A percentile compares a stretch with the other conserved stretches of the same genome.
phyloP scores from a whole-genome alignment of 2,329 filamentous ascomycete genomes.

The Aspergillus fumigatiaffinis region DNA sequence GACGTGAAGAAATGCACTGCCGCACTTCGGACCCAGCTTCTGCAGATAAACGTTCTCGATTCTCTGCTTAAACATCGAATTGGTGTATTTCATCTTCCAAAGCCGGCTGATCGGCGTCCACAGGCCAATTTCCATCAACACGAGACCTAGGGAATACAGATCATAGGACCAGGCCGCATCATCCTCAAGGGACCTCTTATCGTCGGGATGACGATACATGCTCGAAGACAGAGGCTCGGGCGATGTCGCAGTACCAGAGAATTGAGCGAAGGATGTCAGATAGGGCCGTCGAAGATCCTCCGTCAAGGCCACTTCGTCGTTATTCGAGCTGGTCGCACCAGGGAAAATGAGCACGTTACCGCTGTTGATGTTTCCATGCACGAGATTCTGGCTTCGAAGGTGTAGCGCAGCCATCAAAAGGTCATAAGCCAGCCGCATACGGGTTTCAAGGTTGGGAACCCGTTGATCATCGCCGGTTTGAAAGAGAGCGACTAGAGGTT shows the following conservation, averaged over 20 bases:
- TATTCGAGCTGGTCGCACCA: slow-evolving; percentile 28
- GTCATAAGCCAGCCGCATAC: slow-evolving; percentile 59
- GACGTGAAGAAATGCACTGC: slow-evolving; percentile 59
- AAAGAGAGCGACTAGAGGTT: slow-evolving; percentile 41
- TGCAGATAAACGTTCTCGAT: slow-evolving; percentile 62
- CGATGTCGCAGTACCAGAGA: slow-evolving; percentile 49
- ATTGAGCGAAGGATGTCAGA: slow-evolving; percentile 57
- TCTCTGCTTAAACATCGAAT: slow-evolving; percentile 59
- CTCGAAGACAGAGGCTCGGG: slow-evolving; percentile 47
- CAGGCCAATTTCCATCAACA: slow-evolving; percentile 60
- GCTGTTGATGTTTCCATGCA: slow-evolving; percentile 63
- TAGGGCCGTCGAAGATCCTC: slow-evolving; percentile 53
- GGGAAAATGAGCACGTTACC: slow-evolving; percentile 59
- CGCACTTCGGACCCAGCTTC: slow-evolving; percentile 59
- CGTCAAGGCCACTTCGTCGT: slow-evolving; percentile 33
- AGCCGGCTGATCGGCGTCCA: slow-evolving; percentile 60
- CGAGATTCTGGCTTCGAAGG: slow-evolving; percentile 53
- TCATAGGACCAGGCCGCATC: slow-evolving; percentile 47
- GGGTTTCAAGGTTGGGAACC: slow-evolving; percentile 57
- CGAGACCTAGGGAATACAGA: slow-evolving; percentile 59
- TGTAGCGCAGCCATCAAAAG: slow-evolving; percentile 55
- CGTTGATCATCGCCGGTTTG: slow-evolving; percentile 41
- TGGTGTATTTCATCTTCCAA: slow-evolving; percentile 62
- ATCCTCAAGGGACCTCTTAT: slow-evolving; percentile 37
- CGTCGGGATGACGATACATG: slow-evolving; percentile 59